These are phyloP conservation scores for Nakaseomyces kungkrabaensis DNA, from an alignment of 1,139 yeast genomes.

Conservation along the genomic window DNA sequence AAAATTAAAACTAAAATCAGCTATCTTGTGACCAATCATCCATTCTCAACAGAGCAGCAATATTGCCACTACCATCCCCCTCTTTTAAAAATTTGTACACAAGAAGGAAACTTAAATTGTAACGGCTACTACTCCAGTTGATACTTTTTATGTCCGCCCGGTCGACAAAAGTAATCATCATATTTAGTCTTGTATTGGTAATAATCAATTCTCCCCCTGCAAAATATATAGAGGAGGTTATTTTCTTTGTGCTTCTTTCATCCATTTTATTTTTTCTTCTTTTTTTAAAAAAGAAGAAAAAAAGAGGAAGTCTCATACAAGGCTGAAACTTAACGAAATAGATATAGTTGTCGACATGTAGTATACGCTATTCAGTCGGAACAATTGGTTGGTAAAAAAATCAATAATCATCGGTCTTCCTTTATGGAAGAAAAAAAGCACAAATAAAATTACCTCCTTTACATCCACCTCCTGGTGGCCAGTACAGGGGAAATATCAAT, in stretches of 20 bases:
- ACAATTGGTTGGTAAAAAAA: slow-evolving; percentile 28
- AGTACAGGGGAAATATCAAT: no score
- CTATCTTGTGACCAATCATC: slow-evolving; percentile 34
- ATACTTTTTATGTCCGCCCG: slow-evolving; percentile 35
- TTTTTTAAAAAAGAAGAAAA: neutral
- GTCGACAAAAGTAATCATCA: slow-evolving; percentile 32
- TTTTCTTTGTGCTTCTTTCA: neutral
- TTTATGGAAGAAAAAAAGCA: neutral
- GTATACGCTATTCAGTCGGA: slow-evolving; percentile 32
- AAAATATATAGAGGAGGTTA: neutral
- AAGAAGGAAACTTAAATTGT: slow-evolving; percentile 11
- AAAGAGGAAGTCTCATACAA: slow-evolving; percentile 25
- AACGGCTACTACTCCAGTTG: slow-evolving; percentile 2
- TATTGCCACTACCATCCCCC: slow-evolving; percentile 19
- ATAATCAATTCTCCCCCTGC: no score
- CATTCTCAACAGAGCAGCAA: slow-evolving; percentile 24
- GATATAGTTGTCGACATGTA: slow-evolving; percentile 29
- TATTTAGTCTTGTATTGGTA: slow-evolving; percentile 3
- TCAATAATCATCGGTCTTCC: slow-evolving; percentile 17
- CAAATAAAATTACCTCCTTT: neutral
- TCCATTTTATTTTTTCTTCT: neutral
- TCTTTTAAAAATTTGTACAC: slow-evolving; percentile 30
- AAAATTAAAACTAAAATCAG: slow-evolving; percentile 19
- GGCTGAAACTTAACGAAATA: slow-evolving; percentile 33
- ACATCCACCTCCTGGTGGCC: slow-evolving; percentile 10